Base-by-base conservation (phyloP, 192 early-diverging fungal genomes). In the Chytriomyces sp. region DNA sequence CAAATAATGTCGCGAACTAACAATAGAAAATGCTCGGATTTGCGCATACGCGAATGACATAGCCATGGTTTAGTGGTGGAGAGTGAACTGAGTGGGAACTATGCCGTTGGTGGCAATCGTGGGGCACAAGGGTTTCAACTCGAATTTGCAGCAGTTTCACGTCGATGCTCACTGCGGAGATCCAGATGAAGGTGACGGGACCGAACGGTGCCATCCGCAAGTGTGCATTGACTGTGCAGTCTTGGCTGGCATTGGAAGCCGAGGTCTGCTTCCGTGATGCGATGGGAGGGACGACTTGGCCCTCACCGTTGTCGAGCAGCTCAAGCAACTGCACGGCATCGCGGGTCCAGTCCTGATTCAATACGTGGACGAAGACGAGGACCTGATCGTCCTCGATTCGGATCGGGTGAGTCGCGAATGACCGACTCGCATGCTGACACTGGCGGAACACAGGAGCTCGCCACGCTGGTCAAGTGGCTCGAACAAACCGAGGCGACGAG, bases 311-410 rank as follows among this genome's bases (percentile, higher is more conserved):
- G 12, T 62, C 38, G 17, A 26, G 17, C 26, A 62, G 63, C 8
- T 64, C 63, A 64, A 52, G 49, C 39, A 6, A 10, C 26, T 64
- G 2, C 63, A 64, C 49, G 63, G 63, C 14, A 64, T 64, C 63
- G 28, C 19, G 26, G 63, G 63, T 22, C 37, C 40, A 19, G 39
- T 33, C 7, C 8, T 34, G 30, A 38, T 44, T 25, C 37, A 64
- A 10, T 64, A 64, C 63, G 10, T 64, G 19, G 63, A 64, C 38
- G 63, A 64, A 64, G 63, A 64, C 38, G 28, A 31, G 14, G 63
- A 64, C 28, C 39, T 28, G 40, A 64, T 64, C 28, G 7, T 64
- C 19, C 39, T 64, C 33, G 63, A 64, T 33, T 64, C 63, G 6
- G 63, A 64, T 64, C 39, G 39, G 30, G 63, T 64, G 49, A 64